Base-by-base conservation (phyloP, 805 yeast species). In the Starmerella stigmatis region DNA sequence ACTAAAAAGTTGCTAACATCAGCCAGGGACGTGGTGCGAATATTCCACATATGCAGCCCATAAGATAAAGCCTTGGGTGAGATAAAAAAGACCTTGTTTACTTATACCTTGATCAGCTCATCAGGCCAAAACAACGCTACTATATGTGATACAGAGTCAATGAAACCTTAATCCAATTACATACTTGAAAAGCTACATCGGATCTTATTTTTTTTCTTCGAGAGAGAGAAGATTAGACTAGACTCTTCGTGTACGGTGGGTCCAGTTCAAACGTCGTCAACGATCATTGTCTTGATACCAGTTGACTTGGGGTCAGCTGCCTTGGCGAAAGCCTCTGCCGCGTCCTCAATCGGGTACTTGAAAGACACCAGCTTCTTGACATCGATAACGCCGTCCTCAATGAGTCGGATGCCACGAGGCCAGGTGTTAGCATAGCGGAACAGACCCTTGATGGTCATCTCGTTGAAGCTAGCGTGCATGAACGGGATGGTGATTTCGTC, bases 371-470 rank as follows among this genome's bases (percentile, higher is more conserved):
- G 60, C n/a, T 60, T 52, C 53, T 67, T 68, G 25, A 71, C 72
- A 41, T 71, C 63, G 41, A 72, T 59, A 15, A 68, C 63, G 16
- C 70, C 70, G 42, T 67, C 68, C 39, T 66, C 60, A 47, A 74
- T 63, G 49, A 74, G 59, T 25, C 71, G 67, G 50, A 74, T 73
- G 11, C 69, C 74, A n/a, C 73, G 65, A 16, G 78, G 78, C 77
- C 78, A 74, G 17, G 76, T 67, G 54, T 71, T 74, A 46, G 71
- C 69, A 59, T 74, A 74, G 52, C 79, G 65, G 64, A 72, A 73
- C 57, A 72, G 70, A 50, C 70, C 72, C 57, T 65, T 70, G 52
- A 74, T 63, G 42, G 70, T 72, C 54, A 72, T 68, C 54, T 74
- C 79, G 52, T 72, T 74, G 41, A 71, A 66, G 13, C 75, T 69